phyloP scores from a whole-genome alignment of 1,139 yeast species.

The Hemisphaericaspora lyxosophila region DNA sequence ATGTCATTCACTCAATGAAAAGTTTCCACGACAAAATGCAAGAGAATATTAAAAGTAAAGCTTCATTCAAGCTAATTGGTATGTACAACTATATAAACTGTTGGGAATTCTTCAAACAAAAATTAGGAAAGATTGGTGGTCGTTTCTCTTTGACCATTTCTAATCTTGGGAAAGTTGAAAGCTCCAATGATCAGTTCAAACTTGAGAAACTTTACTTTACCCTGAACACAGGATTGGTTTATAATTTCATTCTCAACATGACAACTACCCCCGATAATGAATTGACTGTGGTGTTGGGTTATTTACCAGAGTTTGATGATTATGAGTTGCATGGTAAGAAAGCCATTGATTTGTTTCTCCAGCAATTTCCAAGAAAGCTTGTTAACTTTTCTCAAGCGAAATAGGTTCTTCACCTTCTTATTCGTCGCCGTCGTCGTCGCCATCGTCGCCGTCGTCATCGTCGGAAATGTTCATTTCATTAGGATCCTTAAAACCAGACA shows the following conservation, averaged over 20 bases:
- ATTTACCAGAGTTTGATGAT: conserved; percentile 19
- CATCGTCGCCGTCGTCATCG: conserved; percentile 8
- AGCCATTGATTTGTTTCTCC: conserved; percentile 12
- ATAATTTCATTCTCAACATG: conserved; percentile 22
- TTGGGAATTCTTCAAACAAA: conserved; percentile 14
- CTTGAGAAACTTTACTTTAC: conserved; percentile 21
- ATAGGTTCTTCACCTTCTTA: conserved; percentile 1
- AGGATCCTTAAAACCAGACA: conserved; percentile 5
- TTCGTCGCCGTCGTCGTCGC: too few relatives aligned
- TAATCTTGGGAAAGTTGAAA: conserved; percentile 20
- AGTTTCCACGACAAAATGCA: conserved; percentile 16
- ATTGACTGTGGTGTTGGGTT: conserved; percentile 20
- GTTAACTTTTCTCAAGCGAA: background rate
- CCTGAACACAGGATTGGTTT: conserved; percentile 21
- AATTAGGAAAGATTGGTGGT: conserved; percentile 13
- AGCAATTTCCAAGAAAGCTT: conserved; percentile 6
- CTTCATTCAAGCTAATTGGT: conserved; percentile 18
- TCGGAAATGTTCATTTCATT: conserved; percentile 4
- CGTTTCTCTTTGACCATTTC: conserved; percentile 22
- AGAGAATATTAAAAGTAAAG: conserved; percentile 12
- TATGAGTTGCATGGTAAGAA: conserved; percentile 9
- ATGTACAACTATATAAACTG: conserved; percentile 15
- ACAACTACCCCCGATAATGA: conserved; percentile 20
- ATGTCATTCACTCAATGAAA: conserved; percentile 14
- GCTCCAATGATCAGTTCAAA: conserved; percentile 14